Evolutionary conservation across 306 rosid species (phyloP), one percentile per base, ranked within the genome.

Genomic region (Oxytropis ochrocephala): DNA sequence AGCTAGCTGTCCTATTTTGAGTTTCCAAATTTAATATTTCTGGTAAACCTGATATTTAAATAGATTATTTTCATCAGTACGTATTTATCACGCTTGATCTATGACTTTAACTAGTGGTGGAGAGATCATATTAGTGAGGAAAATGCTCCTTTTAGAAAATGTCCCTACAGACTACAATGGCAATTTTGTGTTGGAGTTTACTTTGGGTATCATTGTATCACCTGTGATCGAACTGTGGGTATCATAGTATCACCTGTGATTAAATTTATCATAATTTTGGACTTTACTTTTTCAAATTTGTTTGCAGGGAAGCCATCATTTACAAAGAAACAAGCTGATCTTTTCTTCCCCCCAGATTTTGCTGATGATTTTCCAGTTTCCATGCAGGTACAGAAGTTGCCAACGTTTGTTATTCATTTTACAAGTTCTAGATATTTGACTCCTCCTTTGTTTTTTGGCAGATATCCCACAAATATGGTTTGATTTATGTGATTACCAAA

Each of bases 341-440:
- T 95, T 33, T 95, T 95, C 91, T 95, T 95, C 68, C 99, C 99
- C 39, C 99, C 99, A 32, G 99, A 95, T 91, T 95, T 95, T 87
- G 93, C 86, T 1, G 99, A 95, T 72, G 99, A 95, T 75, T 95
- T 95, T 78, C 99, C 99, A 58, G 99, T 95, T 80, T 79, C 99
- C 32, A 95, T 95, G 99, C 99, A 95, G 99, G 99, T 95, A 79
- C 33, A 2, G 32, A 67, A 75, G 81, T 75, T 29, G 42, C 49
- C 50, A 54, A n/a, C 72, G 71, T 60, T 69, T 73, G 53, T 49
- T 17, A 43, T 11, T 63, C 57, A 32, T 67, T 30, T 39, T 64
- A 38, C 72, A 33, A 32, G 41, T 16, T 27, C 54, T 14, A 78
- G 30, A 51, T 81, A 62, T 74, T 56, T 75, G 78, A 75, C 48